These are phyloP conservation scores for Nepenthes mirabilis DNA, from an alignment of 148 eudicot species.

Conservation along the genomic window DNA sequence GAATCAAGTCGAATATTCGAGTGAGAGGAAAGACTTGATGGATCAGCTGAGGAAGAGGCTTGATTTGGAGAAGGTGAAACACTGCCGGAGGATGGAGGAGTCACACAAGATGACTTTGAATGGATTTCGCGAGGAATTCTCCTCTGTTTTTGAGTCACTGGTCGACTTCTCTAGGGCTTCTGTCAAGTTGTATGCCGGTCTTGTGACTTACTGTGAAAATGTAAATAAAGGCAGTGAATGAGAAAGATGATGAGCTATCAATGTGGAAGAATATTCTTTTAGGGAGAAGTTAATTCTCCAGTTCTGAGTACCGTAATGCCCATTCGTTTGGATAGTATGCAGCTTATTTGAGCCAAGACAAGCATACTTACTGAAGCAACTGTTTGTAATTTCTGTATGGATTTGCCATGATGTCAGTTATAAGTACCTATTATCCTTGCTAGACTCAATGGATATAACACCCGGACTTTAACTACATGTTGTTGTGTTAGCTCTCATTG, in stretches of 20 bases:
- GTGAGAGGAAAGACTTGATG: conserved; percentile 21
- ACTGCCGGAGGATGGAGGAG: conserved; percentile 20
- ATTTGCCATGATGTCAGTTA: too few relatives aligned
- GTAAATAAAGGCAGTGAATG: conserved; percentile 1
- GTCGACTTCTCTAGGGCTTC: conserved; percentile 32
- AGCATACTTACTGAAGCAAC: too few relatives aligned
- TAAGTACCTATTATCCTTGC: too few relatives aligned
- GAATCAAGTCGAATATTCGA: conserved; percentile 13
- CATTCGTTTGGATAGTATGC: too few relatives aligned
- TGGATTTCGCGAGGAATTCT: conserved; percentile 33
- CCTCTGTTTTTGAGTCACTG: conserved; percentile 36
- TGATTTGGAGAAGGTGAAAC: conserved; percentile 30
- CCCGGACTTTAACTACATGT: too few relatives aligned
- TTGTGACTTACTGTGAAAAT: conserved; percentile 17
- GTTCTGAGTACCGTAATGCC: neutral
- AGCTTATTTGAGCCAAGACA: too few relatives aligned
- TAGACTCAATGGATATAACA: too few relatives aligned
- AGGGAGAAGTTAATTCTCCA: neutral
- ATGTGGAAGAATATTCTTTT: neutral
- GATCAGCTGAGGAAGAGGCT: conserved; percentile 20
- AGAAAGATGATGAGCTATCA: neutral
- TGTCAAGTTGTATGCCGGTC: conserved; percentile 25
- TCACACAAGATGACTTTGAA: conserved; percentile 17
- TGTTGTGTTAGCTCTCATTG: too few relatives aligned
- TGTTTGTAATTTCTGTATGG: too few relatives aligned